These are phyloP conservation scores for Fusarium liriodendri DNA, from an alignment of 2,329 filamentous ascomycete species.

Conservation along the genomic window DNA sequence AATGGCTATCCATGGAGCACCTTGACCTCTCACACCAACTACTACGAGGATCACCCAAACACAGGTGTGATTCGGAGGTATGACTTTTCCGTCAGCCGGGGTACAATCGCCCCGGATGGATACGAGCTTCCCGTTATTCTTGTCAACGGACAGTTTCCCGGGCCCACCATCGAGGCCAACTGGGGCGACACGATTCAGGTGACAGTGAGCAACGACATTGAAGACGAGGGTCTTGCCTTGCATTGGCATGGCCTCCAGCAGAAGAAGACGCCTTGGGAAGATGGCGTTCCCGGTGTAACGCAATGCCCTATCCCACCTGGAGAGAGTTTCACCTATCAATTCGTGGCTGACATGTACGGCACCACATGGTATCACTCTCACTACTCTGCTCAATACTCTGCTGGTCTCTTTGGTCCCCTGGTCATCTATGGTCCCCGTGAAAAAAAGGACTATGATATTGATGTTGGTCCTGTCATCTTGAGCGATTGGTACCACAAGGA, in stretches of 20 bases:
- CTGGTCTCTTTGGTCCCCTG: constrained; percentile 71
- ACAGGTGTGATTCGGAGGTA: constrained; percentile 68
- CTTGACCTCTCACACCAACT: constrained; percentile 59
- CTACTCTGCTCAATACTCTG: constrained; percentile 68
- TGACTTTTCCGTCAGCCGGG: constrained; percentile 64
- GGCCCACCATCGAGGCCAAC: constrained; percentile 72
- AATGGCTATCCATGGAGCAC: constrained; percentile 65
- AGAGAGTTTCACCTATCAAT: constrained; percentile 63
- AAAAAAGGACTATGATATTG: constrained; percentile 67
- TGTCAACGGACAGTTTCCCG: constrained; percentile 74
- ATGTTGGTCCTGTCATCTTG: constrained; percentile 65
- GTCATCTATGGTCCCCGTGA: constrained; percentile 66
- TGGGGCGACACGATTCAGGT: constrained; percentile 74
- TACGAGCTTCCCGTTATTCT: constrained; percentile 66
- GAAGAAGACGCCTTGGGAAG: constrained; percentile 61
- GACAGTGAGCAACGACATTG: constrained; percentile 77
- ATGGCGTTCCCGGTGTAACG: constrained; percentile 62
- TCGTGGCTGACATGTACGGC: constrained; percentile 65
- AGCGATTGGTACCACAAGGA: constrained; percentile 72
- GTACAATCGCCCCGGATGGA: constrained; percentile 66
- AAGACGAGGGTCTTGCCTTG: constrained; percentile 59
- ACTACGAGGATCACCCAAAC: constrained; percentile 59
- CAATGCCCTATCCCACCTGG: constrained; percentile 77
- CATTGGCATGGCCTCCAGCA: constrained; percentile 68
- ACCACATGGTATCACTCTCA: constrained; percentile 71